A percentile compares a stretch with the other conserved stretches of the same genome.
These are phyloP conservation scores for Ustilago crameri DNA, from an alignment of 1,284 basidiomycete genomes.

Conservation along the genomic window DNA sequence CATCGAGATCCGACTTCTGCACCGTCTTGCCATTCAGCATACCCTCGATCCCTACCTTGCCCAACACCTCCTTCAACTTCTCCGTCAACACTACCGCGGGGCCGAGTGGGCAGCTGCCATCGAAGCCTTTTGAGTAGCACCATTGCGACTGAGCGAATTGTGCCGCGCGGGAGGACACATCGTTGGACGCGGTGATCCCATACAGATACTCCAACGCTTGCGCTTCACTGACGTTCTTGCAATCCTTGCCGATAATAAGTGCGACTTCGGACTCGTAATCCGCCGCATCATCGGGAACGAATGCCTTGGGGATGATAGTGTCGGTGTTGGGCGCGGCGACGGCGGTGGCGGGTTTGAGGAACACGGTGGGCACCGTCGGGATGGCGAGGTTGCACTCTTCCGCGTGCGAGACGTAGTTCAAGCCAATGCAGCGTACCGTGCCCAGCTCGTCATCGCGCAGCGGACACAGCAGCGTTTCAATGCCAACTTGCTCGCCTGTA, in stretches of 20 bases:
- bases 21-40: conserved; percentile 66
- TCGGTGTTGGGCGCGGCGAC: conserved; percentile 78
- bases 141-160: conserved; percentile 68
- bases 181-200: conserved; percentile 71
- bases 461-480: conserved; percentile 78
- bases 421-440: conserved; percentile 81
- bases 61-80: too few relatives aligned
- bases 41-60: conserved; percentile 66
- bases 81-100: conserved; percentile 69
- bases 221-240: conserved; percentile 79
- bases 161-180: conserved; percentile 67
- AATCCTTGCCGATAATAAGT: conserved; percentile 82
- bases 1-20: conserved; percentile 68
- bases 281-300: conserved; percentile 77
- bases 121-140: conserved; percentile 69
- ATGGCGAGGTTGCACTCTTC: conserved; percentile 69
- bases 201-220: conserved; percentile 84
- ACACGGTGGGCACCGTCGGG: conserved; percentile 77
- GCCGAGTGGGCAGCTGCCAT: conserved; percentile 70
- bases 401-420: conserved; percentile 83
- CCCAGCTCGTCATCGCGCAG: conserved; percentile 71
- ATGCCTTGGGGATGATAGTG: conserved; percentile 73
- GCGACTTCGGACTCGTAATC: conserved; percentile 91
- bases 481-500: conserved; percentile 75
- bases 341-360: conserved; percentile 81